Evolutionary conservation across 371 early-diverging fungal genomes (phyloP).

Genomic region (Syncephalastrum contaminatum): DNA sequence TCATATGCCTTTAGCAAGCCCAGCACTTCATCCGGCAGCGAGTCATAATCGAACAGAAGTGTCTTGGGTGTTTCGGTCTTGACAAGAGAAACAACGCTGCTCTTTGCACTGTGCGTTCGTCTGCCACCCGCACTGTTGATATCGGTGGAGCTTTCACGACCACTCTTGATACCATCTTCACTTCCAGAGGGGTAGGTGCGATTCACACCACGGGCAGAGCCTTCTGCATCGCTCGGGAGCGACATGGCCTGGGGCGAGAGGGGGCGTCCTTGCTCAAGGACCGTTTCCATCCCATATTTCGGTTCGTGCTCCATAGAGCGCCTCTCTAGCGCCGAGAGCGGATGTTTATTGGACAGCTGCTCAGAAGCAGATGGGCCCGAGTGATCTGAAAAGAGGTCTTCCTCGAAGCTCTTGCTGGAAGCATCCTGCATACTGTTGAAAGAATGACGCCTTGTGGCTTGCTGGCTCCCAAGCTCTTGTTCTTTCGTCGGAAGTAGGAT

Average conservation of each 20-base stretch:
- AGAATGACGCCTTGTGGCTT: no score
- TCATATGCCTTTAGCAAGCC: constrained; percentile 23
- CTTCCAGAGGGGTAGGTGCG: constrained; percentile 9
- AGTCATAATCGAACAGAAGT: constrained; percentile 31
- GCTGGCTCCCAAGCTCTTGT: neutral
- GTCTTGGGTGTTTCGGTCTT: neutral
- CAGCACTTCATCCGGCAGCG: constrained; percentile 28
- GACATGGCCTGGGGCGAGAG: no score
- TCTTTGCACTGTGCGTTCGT: neutral
- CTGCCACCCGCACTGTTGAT: neutral
- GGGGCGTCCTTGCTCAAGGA: no score
- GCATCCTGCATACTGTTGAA: no score
- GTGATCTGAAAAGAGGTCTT: no score
- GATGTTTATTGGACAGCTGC: no score
- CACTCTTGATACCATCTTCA: constrained; percentile 16
- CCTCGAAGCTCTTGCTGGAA: no score
- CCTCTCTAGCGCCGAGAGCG: no score
- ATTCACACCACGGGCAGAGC: neutral
- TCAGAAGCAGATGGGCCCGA: no score
- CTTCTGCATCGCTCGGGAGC: no score
- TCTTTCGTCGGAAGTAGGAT: neutral
- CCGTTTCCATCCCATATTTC: no score
- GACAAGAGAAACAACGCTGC: neutral
- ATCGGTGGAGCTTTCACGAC: constrained; percentile 8
- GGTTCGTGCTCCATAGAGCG: no score